phyloP scores from a whole-genome alignment of 2,329 filamentous ascomycete genomes.

The Alternaria consortialis region DNA sequence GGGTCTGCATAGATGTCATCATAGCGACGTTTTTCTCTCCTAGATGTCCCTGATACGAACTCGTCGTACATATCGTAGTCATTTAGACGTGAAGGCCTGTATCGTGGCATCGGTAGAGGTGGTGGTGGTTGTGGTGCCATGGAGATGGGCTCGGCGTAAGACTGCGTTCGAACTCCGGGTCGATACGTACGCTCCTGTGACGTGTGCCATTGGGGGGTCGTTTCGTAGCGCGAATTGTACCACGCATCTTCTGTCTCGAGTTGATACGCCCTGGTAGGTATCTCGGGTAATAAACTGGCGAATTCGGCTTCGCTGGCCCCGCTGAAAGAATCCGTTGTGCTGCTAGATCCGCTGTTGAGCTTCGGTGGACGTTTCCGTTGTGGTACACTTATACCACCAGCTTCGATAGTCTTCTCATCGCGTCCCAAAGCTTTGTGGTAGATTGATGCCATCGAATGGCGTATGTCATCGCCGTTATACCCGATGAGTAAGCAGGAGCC shows the following conservation, averaged over 20 bases:
- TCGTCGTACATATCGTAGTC: too few relatives aligned
- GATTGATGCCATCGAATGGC: conserved; percentile 17
- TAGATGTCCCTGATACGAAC: too few relatives aligned
- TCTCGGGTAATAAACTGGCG: conserved; percentile 14
- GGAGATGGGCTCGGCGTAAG: too few relatives aligned
- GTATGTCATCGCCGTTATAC: conserved; percentile 42
- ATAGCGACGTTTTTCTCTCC: too few relatives aligned
- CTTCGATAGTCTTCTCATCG: conserved; percentile 17
- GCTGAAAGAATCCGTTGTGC: conserved; percentile 21
- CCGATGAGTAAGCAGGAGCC: conserved; percentile 37
- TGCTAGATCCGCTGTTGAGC: conserved; percentile 11
- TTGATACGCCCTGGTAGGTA: conserved; percentile 4
- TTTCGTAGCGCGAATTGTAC: not conserved
- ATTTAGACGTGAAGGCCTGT: too few relatives aligned
- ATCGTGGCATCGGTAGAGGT: too few relatives aligned
- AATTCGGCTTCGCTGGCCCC: conserved; percentile 37
- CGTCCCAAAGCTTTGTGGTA: conserved; percentile 33
- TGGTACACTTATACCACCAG: conserved; percentile 36
- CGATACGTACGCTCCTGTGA: too few relatives aligned
- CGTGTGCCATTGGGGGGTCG: too few relatives aligned
- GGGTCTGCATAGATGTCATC: too few relatives aligned
- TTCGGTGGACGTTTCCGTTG: conserved; percentile 34
- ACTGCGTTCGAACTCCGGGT: too few relatives aligned
- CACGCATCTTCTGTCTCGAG: not conserved
- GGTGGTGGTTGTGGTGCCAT: too few relatives aligned